Evolutionary conservation across 345 rosid species (phyloP).

Genomic region (Corchorus capsularis): DNA sequence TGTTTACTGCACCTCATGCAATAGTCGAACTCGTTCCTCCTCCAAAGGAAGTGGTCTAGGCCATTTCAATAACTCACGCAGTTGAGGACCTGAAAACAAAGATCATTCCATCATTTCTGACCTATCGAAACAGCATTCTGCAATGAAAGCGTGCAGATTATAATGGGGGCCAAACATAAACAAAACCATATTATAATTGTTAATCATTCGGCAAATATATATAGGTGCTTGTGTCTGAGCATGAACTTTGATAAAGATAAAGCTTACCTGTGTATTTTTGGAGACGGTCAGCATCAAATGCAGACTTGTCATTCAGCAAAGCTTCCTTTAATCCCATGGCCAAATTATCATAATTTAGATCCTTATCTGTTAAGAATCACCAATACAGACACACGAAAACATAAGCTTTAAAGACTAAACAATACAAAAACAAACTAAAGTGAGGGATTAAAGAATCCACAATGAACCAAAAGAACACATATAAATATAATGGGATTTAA

Average conservation of each 20-base stretch:
- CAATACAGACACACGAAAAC: background rate
- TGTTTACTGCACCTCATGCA: conserved; percentile 61
- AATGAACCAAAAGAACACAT: background rate
- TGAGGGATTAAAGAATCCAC: background rate
- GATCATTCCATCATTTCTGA: background rate
- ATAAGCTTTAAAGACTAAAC: background rate
- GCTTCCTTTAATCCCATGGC: conserved; percentile 75
- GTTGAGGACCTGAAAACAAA: conserved; percentile 53
- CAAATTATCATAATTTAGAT: conserved; percentile 60
- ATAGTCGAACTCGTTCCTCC: conserved; percentile 68
- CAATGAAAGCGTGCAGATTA: background rate
- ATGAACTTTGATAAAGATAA: background rate
- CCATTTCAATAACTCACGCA: conserved; percentile 68
- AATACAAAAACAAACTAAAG: background rate
- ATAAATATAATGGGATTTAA: background rate
- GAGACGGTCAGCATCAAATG: conserved; percentile 70
- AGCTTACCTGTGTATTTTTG: conserved; percentile 62
- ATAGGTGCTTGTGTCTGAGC: background rate
- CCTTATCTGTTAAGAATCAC: conserved; percentile 46
- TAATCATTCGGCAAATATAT: background rate
- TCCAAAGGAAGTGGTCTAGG: conserved; percentile 86
- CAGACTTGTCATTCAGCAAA: conserved; percentile 62
- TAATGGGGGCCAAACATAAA: background rate
- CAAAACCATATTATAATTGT: background rate
- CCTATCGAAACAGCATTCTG: background rate